Evolutionary conservation across 768 basidiomycete species (phyloP).

Genomic region (Pleurotus tuber-regium): DNA sequence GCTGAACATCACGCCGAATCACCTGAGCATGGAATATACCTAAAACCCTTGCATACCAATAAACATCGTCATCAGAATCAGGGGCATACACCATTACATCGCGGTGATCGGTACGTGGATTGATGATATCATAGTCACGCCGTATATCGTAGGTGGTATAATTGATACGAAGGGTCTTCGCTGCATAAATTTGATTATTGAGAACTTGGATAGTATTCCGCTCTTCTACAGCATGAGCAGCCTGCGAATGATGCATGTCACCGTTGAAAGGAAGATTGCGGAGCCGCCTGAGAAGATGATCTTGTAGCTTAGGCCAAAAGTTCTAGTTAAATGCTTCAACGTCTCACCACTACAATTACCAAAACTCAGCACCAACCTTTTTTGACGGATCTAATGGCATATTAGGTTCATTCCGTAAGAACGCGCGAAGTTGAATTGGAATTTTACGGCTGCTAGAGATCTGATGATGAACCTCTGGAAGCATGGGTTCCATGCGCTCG

Average conservation of each 20-base stretch:
- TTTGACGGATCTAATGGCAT: conserved; percentile 16
- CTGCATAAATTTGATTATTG: conserved; percentile 24
- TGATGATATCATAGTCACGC: conserved; percentile 4
- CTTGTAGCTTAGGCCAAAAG: conserved; percentile 30
- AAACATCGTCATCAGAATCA: conserved; percentile 12
- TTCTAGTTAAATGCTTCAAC: conserved; percentile 15
- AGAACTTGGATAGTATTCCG: conserved; percentile 17
- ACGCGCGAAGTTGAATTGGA: conserved; percentile 16
- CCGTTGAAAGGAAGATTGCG: conserved; percentile 26
- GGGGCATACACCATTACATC: background rate
- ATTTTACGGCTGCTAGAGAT: conserved; percentile 19
- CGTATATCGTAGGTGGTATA: conserved; percentile 30
- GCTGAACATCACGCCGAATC: background rate
- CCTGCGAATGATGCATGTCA: conserved; percentile 24
- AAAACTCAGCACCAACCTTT: conserved; percentile 16
- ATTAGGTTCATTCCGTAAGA: conserved; percentile 11
- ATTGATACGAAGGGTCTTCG: conserved; percentile 28
- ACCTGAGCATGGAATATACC: conserved; percentile 20
- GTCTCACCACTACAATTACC: no score
- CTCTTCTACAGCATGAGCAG: conserved; percentile 17
- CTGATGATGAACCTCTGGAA: conserved; percentile 12
- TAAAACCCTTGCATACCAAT: conserved; percentile 16
- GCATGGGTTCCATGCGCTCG: conserved; percentile 6
- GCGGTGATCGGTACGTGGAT: conserved; percentile 9
- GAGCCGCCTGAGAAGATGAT: conserved; percentile 31